phyloP scores from a whole-genome alignment of 805 yeast genomes.

The Candida takata region DNA sequence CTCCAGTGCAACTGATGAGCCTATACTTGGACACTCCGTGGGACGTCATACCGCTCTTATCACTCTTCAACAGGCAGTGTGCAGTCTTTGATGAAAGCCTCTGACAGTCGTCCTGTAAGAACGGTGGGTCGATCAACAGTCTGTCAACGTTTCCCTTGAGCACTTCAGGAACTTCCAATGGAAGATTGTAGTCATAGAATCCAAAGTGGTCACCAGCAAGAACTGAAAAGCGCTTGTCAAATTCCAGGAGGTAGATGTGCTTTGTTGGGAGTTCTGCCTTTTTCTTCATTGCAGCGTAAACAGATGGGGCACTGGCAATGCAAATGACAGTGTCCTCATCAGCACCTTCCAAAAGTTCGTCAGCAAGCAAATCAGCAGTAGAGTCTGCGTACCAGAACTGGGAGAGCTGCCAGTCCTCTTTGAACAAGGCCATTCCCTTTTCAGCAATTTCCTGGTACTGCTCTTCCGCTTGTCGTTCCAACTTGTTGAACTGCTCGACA shows the following conservation, averaged over 20 bases:
- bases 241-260: conserved; percentile 71
- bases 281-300: conserved; percentile 71
- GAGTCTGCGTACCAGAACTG: conserved; percentile 80
- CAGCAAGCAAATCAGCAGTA: conserved; percentile 64
- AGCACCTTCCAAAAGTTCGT: conserved; percentile 71
- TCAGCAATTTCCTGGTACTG: conserved; percentile 21
- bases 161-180: conserved; percentile 50
- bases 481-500: conserved; percentile 53
- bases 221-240: conserved; percentile 66
- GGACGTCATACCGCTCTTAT: conserved; percentile 31
- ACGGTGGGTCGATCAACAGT: conserved; percentile 82
- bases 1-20: conserved; percentile 81
- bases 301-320: conserved; percentile 86
- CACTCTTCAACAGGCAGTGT: conserved; percentile 41
- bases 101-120: conserved; percentile 77
- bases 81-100: conserved; percentile 60
- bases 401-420: conserved; percentile 92
- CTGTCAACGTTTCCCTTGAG: conserved; percentile 61
- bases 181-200: conserved; percentile 69
- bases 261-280: conserved; percentile 52
- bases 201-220: conserved; percentile 68
- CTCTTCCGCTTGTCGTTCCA: conserved; percentile 59
- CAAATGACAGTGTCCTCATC: conserved; percentile 64
- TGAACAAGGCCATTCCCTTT: conserved; percentile 63
- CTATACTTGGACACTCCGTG: conserved; percentile 38